Evolutionary conservation across 352 stramenopile species (phyloP), one percentile per base, ranked within the genome.

Genomic region (Peronosclerospora sorghi): DNA sequence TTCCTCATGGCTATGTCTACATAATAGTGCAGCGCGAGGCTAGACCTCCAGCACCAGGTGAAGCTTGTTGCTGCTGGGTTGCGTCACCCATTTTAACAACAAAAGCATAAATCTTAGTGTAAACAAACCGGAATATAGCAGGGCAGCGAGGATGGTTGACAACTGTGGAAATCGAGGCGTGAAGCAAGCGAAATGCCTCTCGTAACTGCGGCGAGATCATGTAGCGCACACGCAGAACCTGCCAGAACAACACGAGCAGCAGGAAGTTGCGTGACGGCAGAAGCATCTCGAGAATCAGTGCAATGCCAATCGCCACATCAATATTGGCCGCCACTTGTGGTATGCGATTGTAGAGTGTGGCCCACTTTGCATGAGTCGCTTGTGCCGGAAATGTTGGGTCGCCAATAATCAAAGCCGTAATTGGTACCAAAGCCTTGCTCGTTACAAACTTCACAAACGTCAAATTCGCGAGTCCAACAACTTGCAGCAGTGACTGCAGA

Each of bases 151-250:
- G 78, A 53, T 89, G 76, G 41, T 73, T 59, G 35, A 76, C 67
- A 27, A 86, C 9, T 21, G 56, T 51, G 24, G 86, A 54, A 32
- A 89, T 73, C 28, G 54, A 65, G 12, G 51, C 37, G 57, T 95
- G 81, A 14, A 95, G 55, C 18, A 56, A 45, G 42, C 71, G 67
- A 64, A 93, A 95, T 8, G 72, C 69, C 30, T 92, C 72, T 54
- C 90, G 79, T 23, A 95, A 60, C 54, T 84, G 72, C 39, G 77
- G 76, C 32, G 77, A 90, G 59, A 91, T 86, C 83, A 95, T 95
- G 68, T 95, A 95, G 51, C 83, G 80, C 59, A 95, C 77, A 40
- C 83, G 83, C 41, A 95, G 59, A 45, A 92, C 66, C 63, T 95
- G 83, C 83, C 83, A 95, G 70, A 89, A 93, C 46, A 92, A 62